Percentiles rank a stretch among this genome's conserved stretches.
phyloP scores from a whole-genome alignment of 140 eudicot genomes.

The Anethum foeniculum region DNA sequence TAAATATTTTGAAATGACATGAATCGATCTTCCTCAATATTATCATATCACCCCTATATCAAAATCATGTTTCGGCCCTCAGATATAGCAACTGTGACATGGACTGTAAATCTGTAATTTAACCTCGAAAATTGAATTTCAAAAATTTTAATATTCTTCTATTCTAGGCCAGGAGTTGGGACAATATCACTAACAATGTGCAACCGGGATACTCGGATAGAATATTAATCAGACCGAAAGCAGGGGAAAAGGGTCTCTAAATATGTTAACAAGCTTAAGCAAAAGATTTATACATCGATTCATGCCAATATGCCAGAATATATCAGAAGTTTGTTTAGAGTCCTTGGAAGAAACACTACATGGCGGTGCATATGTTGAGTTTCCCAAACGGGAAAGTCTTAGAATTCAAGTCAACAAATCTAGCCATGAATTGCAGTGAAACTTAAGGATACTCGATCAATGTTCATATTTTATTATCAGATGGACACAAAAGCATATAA shows the following conservation, averaged over 20 bases:
- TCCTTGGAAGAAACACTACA: neutral
- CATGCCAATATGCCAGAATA: neutral
- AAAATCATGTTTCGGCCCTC: too few relatives aligned
- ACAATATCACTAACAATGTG: neutral
- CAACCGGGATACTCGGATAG: neutral
- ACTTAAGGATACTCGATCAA: neutral
- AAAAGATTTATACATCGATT: neutral
- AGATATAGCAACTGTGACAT: too few relatives aligned
- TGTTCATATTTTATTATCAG: neutral
- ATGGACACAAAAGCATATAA: neutral
- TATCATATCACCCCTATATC: too few relatives aligned
- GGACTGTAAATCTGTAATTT: too few relatives aligned
- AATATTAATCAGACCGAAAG: neutral
- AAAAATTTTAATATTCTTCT: neutral
- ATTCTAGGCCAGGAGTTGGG: neutral
- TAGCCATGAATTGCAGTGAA: neutral
- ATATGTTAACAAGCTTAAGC: neutral
- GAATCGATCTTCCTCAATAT: too few relatives aligned
- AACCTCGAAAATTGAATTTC: neutral
- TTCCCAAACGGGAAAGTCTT: slow-evolving; percentile 3
- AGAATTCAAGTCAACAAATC: neutral
- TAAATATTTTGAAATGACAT: too few relatives aligned
- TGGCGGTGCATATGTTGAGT: slow-evolving; percentile 5
- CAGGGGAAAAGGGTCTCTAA: slow-evolving; percentile 9
- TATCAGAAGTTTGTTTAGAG: neutral